Conservation (phyloP, 2,329 filamentous ascomycete genomes). For the Hypoxylon sp. region DNA sequence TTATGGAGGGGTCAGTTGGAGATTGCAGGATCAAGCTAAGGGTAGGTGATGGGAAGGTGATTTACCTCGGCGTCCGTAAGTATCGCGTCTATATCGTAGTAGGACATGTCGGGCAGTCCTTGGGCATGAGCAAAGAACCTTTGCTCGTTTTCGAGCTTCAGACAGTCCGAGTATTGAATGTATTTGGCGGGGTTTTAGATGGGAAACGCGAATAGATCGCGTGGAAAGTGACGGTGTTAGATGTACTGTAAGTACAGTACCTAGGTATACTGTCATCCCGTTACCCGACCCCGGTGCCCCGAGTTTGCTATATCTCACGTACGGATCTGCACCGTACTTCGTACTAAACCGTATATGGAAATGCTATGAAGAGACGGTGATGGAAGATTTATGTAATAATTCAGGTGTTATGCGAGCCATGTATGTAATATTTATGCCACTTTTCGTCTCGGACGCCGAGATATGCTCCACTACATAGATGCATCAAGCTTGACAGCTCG, state of each 20-base stretch:
- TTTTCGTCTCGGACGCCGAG: background rate
- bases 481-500: slow-evolving; percentile 1
- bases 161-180: background rate
- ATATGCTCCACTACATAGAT: background rate
- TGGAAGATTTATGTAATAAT: background rate
- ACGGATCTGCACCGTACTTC: no score
- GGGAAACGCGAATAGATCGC: no score
- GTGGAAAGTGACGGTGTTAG: no score
- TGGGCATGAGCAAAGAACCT: slow-evolving; percentile 4
- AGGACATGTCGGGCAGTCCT: slow-evolving; percentile 62
- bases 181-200: background rate
- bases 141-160: slow-evolving; percentile 10
- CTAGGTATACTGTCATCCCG: no score
- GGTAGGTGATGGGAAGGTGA: slow-evolving; percentile 3
- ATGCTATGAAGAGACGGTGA: slow-evolving; percentile 15
- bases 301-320: no score
- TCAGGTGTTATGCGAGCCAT: no score
- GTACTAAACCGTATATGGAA: no score
- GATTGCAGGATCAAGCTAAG: background rate
- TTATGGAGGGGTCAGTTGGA: slow-evolving; percentile 49
- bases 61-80: slow-evolving; percentile 81
- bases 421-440: no score
- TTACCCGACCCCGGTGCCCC: no score
- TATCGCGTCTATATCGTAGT: slow-evolving; percentile 87
- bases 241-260: no score